phyloP scores from a whole-genome alignment of 768 basidiomycete species.

The Rhodotorula sphaerocarpa region DNA sequence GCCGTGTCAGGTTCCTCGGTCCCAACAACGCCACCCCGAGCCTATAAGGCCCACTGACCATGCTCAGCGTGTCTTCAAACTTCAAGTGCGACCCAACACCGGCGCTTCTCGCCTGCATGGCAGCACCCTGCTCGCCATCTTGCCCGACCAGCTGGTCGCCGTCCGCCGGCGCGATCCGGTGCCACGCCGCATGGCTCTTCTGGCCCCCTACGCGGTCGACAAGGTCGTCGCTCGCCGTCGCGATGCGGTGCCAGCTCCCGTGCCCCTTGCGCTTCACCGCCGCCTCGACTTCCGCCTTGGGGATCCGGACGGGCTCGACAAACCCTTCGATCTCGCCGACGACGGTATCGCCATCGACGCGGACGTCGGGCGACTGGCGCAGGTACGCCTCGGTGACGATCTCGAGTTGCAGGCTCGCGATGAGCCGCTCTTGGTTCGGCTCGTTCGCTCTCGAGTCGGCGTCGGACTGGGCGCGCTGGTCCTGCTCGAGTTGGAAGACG shows the following conservation, averaged over 20 bases:
- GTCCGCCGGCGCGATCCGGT: background rate
- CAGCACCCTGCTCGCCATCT: no score
- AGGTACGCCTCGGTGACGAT: slow-evolving; percentile 27
- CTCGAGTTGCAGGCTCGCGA: slow-evolving; percentile 21
- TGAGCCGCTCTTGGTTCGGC: background rate
- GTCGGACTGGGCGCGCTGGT: background rate
- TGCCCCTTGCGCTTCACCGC: background rate
- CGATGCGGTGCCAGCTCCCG: slow-evolving; percentile 18
- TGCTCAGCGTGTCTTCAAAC: slow-evolving; percentile 26
- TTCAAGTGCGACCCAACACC: slow-evolving; percentile 10
- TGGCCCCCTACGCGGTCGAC: no score
- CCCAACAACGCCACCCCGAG: no score
- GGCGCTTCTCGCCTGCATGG: background rate
- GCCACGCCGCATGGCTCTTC: slow-evolving; percentile 7
- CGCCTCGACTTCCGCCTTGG: slow-evolving; percentile 1
- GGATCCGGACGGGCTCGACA: slow-evolving; percentile 22
- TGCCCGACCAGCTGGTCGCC: background rate
- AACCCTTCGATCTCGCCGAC: slow-evolving; percentile 31
- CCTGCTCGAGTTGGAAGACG: slow-evolving; percentile 12
- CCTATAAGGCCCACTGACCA: no score
- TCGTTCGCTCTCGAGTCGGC: background rate
- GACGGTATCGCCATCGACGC: slow-evolving; percentile 18
- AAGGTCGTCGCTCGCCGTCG: slow-evolving; percentile 1
- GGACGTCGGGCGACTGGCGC: slow-evolving; percentile 19
- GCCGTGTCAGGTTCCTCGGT: no score